These are phyloP conservation scores for Eimeria acervulina DNA, from an alignment of 169 alveolate genomes.

Conservation along the genomic window DNA sequence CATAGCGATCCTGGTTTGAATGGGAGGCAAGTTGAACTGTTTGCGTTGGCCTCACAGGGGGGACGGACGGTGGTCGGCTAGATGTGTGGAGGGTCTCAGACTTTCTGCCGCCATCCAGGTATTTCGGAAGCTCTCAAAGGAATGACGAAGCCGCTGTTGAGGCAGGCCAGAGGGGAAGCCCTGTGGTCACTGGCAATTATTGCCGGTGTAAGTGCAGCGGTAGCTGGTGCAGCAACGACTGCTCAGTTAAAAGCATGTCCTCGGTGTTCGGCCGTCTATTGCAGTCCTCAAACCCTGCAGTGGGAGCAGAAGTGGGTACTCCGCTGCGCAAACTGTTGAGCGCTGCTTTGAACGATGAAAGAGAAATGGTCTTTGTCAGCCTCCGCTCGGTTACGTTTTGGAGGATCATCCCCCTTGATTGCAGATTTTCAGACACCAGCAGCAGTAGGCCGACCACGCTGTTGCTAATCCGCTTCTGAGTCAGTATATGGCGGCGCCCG, in stretches of 20 bases:
- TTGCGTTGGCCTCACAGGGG: conserved; percentile 4
- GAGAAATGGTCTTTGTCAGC: conserved; percentile 71
- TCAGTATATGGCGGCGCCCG: neutral
- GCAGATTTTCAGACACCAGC: neutral
- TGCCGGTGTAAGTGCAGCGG: neutral
- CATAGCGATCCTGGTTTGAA: neutral
- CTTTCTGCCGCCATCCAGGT: conserved; percentile 3
- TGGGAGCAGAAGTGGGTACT: conserved; percentile 62
- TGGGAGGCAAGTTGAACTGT: neutral
- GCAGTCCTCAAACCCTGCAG: conserved; percentile 48
- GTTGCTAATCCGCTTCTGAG: neutral
- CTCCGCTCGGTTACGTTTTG: conserved; percentile 76
- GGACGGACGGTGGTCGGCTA: conserved; percentile 48
- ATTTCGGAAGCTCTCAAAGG: neutral
- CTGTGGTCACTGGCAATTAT: neutral
- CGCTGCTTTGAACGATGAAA: conserved; percentile 40
- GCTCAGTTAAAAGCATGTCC: too few species aligned
- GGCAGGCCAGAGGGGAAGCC: neutral
- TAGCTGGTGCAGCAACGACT: neutral
- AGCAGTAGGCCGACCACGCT: neutral
- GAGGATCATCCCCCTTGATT: conserved; percentile 29
- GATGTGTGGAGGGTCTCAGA: conserved; percentile 68
- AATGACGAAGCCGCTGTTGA: neutral
- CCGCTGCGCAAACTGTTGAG: conserved; percentile 72
- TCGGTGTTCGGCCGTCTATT: conserved; percentile 21